Base-by-base conservation (phyloP, 805 yeast genomes). In the Priceomyces medius region DNA sequence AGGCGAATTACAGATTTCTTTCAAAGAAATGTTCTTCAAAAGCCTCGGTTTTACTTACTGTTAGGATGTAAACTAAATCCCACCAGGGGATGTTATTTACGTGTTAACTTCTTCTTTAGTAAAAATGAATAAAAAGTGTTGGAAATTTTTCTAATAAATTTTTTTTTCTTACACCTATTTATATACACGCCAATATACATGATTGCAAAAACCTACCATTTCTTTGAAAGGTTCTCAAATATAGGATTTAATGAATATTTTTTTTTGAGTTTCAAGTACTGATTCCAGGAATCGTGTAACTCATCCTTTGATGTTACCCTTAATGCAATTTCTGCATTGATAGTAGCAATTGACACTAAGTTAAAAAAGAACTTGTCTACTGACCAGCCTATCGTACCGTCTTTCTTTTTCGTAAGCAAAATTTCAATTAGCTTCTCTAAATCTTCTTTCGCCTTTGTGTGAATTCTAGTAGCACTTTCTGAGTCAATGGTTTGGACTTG, bases 341-440 rank as follows among this genome's bases (percentile, higher is more conserved):
- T 21, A 7, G 20, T 14, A 17, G 28, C 28, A 21, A 35, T 20
- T 12, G 29, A 24, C 16, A 50, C 19, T 16, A 43, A 29, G 8
- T 38, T 37, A 32, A 37, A 52, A 3, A 29, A 20, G 14, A 37
- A 43, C 14, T 43, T 45, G 17, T 44, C 44, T 24, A 35, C 43
- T 4, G 51, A 35, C 56, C 56, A 53, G 9, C 55, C 54, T 8
- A 49, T 20, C 24, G 21, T 27, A 12, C 53, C 54, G 41, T 45
- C 54, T 9, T 26, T 5, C 6, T 41, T 43, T 3, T 33, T 32
- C 7, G 19, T 21, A 9, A 23, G 20, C 10, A 40, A 32, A 10
- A 42, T 13, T 13, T 40, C 41, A 9, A 31, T 31, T 8, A 41
- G 16, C 9, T 7, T 4, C 7, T 24, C 20, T 13, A 40, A 23